Percentiles rank a stretch among this genome's conserved stretches.
Evolutionary conservation across 164 flowering plant genomes (phyloP).

Genomic region (Tinospora cordifolia): DNA sequence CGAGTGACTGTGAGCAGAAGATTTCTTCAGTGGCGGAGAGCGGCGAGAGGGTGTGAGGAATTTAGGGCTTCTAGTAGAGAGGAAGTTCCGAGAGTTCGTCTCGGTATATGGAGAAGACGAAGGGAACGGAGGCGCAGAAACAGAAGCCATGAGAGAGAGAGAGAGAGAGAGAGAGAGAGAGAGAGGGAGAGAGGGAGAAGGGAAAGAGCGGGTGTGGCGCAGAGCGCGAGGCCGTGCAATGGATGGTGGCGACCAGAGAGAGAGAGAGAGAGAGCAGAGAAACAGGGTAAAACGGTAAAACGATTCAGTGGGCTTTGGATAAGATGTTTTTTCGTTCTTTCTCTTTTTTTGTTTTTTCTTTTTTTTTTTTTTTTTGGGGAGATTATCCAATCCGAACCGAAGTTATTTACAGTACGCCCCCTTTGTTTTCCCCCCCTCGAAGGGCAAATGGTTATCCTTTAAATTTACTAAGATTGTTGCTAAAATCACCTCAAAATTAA

Average conservation of each 20-base stretch:
- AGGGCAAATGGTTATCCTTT: too few species aligned
- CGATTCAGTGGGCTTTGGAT: too few species aligned
- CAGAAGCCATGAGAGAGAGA: conserved; percentile 11
- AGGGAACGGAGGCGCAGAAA: conserved; percentile 8
- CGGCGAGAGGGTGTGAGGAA: conserved; percentile 5
- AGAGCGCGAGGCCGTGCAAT: not conserved
- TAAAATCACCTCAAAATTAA: too few species aligned
- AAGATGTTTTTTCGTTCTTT: too few species aligned
- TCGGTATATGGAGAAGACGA: conserved; percentile 15
- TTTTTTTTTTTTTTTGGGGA: too few species aligned
- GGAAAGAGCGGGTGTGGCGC: not conserved
- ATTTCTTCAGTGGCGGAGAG: conserved; percentile 14
- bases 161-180: not conserved
- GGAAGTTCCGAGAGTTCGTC: conserved; percentile 16
- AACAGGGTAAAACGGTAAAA: too few species aligned
- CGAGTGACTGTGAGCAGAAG: not conserved
- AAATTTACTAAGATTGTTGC: too few species aligned
- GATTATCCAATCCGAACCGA: too few species aligned
- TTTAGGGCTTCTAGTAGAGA: conserved; percentile 11
- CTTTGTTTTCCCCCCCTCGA: too few species aligned
- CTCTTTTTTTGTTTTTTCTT: too few species aligned
- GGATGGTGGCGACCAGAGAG: not conserved
- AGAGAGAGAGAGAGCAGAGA: not conserved
- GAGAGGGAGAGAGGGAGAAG: not conserved
- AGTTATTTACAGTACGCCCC: too few species aligned